These are phyloP conservation scores for Xylariales sp. DNA, from an alignment of 2,329 filamentous ascomycete species.

Conservation along the genomic window DNA sequence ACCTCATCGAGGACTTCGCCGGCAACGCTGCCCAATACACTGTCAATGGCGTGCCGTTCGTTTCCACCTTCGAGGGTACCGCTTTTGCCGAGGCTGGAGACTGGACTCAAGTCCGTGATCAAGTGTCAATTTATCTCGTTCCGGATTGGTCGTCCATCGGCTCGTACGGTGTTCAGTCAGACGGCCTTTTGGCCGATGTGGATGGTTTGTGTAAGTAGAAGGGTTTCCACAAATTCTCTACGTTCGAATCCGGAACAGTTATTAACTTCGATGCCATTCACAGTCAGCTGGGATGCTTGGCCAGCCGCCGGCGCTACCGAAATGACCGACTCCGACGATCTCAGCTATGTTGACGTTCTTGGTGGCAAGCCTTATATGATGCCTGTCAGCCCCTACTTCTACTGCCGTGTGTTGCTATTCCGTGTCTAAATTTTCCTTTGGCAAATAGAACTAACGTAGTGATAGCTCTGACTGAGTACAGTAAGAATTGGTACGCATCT, in stretches of 20 bases:
- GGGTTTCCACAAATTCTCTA: not conserved
- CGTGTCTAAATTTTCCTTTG: too few relatives aligned
- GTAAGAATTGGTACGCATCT: slow-evolving; percentile 54
- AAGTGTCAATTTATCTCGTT: slow-evolving; percentile 30
- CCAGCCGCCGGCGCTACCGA: slow-evolving; percentile 29
- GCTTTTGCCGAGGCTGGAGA: slow-evolving; percentile 31
- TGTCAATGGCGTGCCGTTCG: slow-evolving; percentile 33
- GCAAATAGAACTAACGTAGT: too few relatives aligned
- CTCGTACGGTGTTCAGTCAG: not conserved
- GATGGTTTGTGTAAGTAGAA: slow-evolving; percentile 4
- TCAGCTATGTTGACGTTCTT: slow-evolving; percentile 2
- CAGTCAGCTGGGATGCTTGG: slow-evolving; percentile 48
- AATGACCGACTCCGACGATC: not conserved
- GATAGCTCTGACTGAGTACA: too few relatives aligned
- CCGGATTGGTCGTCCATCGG: slow-evolving; percentile 44
- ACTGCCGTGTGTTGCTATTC: too few relatives aligned
- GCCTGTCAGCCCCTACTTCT: slow-evolving; percentile 9
- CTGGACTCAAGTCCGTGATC: slow-evolving; percentile 30
- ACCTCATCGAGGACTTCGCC: slow-evolving; percentile 20
- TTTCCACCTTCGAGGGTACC: slow-evolving; percentile 47
- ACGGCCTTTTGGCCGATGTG: slow-evolving; percentile 10
- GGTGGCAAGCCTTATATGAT: slow-evolving; percentile 9
- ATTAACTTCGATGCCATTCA: too few relatives aligned
- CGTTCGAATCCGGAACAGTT: not conserved
- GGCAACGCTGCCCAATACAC: slow-evolving; percentile 21